These are phyloP conservation scores for Linderniella brevidens DNA, from an alignment of 257 asterid genomes.

Conservation along the genomic window DNA sequence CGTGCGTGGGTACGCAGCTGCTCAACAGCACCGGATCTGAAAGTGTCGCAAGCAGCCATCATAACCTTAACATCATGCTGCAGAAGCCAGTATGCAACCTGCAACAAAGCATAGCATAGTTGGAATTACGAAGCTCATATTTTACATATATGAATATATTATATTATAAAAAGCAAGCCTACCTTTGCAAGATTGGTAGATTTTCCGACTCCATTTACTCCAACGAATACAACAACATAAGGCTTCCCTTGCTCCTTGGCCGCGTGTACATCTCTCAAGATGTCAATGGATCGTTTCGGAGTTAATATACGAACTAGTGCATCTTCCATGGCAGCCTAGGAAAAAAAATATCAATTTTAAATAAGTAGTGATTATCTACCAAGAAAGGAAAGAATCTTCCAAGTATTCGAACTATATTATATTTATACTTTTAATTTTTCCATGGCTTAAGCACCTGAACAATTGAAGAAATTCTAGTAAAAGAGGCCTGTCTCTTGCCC, in stretches of 20 bases:
- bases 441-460: slow-evolving; percentile 45
- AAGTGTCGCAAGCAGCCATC: slow-evolving; percentile 99
- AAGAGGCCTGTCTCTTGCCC: slow-evolving; percentile 83
- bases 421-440: no score
- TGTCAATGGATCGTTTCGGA: slow-evolving; percentile 91
- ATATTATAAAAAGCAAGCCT: slow-evolving; percentile 1
- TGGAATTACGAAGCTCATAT: slow-evolving; percentile 1
- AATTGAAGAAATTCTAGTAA: slow-evolving; percentile 83
- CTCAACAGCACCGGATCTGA: slow-evolving; percentile 99
- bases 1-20: slow-evolving; percentile 97
- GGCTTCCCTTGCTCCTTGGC: slow-evolving; percentile 92
- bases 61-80: slow-evolving; percentile 71
- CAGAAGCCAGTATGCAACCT: slow-evolving; percentile 98
- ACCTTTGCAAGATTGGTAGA: slow-evolving; percentile 98
- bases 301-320: slow-evolving; percentile 96
- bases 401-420: no score
- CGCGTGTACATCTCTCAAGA: slow-evolving; percentile 86
- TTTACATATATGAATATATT: not conserved
- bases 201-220: slow-evolving; percentile 97
- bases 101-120: slow-evolving; percentile 7
- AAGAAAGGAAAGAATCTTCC: not conserved
- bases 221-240: slow-evolving; percentile 92
- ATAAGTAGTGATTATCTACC: not conserved
- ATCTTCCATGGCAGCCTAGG: slow-evolving; percentile 94
- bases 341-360: slow-evolving; percentile 12